A percentile compares a stretch with the other conserved stretches of the same genome.
Conservation (phyloP, 2,329 filamentous ascomycete species). For the Cercospora janseana region DNA sequence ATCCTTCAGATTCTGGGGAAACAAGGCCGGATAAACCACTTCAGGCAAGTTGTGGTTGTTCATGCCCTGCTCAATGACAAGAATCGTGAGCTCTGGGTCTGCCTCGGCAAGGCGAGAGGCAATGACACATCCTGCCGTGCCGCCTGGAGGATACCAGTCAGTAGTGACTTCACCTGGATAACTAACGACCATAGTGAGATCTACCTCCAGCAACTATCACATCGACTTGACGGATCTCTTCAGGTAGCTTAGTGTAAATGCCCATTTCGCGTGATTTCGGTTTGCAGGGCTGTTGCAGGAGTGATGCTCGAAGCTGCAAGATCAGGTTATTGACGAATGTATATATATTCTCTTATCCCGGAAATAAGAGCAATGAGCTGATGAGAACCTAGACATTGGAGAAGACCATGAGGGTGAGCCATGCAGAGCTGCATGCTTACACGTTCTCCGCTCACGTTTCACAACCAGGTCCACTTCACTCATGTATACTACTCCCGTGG, state of each 20-base stretch:
- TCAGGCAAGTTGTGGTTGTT: slow-evolving; percentile 54
- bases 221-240: slow-evolving; percentile 48
- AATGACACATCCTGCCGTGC: slow-evolving; percentile 52
- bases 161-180: neutral
- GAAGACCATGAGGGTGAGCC: too few species aligned
- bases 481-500: too few species aligned
- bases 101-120: slow-evolving; percentile 53
- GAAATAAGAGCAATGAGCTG: too few species aligned
- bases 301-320: neutral
- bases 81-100: slow-evolving; percentile 51
- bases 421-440: too few species aligned
- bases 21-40: slow-evolving; percentile 53
- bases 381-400: too few species aligned
- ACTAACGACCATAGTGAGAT: neutral
- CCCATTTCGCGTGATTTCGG: slow-evolving; percentile 2
- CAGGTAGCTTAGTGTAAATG: slow-evolving; percentile 40
- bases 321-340: neutral
- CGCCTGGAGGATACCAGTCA: slow-evolving; percentile 37
- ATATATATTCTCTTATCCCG: too few species aligned
- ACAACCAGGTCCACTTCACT: too few species aligned
- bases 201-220: slow-evolving; percentile 53
- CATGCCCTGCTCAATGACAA: slow-evolving; percentile 55
- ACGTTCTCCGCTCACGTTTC: too few species aligned
- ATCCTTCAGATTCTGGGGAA: slow-evolving; percentile 47
- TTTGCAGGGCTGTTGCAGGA: neutral